A percentile compares a stretch with the other conserved stretches of the same genome.
Evolutionary conservation across 1,139 yeast species (phyloP).

Genomic region (Pichia sp.): DNA sequence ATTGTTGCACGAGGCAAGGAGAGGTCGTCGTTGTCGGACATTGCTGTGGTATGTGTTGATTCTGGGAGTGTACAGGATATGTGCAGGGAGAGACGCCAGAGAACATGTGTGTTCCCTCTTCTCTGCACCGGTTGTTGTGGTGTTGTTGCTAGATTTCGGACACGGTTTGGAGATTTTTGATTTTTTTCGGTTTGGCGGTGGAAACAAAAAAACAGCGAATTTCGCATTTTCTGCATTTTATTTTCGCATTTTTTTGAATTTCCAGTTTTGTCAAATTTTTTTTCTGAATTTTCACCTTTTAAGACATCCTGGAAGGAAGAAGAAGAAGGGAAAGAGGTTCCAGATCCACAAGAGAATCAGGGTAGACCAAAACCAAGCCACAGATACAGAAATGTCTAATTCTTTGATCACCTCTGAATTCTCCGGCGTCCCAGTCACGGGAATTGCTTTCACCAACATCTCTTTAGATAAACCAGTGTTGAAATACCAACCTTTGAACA

Average conservation of each 20-base stretch:
- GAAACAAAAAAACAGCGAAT: too few species aligned
- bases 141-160: too few species aligned
- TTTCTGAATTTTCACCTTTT: neutral
- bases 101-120: too few species aligned
- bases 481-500: constrained; percentile 50
- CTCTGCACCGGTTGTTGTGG: too few species aligned
- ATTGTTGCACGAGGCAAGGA: constrained; percentile 69
- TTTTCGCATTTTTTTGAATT: neutral
- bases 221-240: neutral
- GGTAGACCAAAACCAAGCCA: neutral
- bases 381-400: constrained; percentile 1
- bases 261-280: neutral
- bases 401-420: constrained; percentile 13
- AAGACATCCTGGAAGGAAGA: neutral
- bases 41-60: constrained; percentile 34
- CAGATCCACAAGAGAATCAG: neutral
- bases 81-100: too few species aligned
- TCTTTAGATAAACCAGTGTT: constrained; percentile 76
- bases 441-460: constrained; percentile 58
- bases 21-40: constrained; percentile 29
- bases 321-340: too few species aligned
- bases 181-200: too few species aligned
- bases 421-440: constrained; percentile 7
- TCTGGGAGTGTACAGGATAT: too few species aligned
- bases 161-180: too few species aligned